phyloP scores from a whole-genome alignment of 1,284 basidiomycete genomes.

The Leucoagaricus sp. region DNA sequence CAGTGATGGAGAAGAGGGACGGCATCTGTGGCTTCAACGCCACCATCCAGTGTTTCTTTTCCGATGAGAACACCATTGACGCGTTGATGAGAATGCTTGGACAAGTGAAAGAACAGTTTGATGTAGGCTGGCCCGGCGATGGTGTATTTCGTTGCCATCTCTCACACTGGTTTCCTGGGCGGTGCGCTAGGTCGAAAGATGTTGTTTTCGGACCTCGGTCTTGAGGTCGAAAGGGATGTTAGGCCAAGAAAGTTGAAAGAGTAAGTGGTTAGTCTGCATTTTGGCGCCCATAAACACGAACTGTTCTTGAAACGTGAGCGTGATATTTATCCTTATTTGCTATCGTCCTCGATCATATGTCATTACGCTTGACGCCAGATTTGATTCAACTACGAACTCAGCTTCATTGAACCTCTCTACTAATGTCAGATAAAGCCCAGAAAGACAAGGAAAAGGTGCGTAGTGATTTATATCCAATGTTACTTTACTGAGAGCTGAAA shows the following conservation, averaged over 20 bases:
- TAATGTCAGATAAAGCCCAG: conserved; percentile 12
- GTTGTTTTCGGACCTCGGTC: no score
- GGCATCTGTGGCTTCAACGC: conserved; percentile 56
- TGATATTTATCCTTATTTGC: conserved; percentile 9
- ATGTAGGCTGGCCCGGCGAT: conserved; percentile 59
- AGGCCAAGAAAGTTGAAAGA: not conserved
- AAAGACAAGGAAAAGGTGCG: conserved; percentile 13
- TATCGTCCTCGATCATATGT: not conserved
- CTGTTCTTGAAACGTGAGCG: not conserved
- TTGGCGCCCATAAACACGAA: not conserved
- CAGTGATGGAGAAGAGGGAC: conserved; percentile 79
- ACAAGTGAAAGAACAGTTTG: conserved; percentile 70
- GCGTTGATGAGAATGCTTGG: conserved; percentile 68
- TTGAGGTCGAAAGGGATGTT: not conserved
- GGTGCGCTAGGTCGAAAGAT: no score
- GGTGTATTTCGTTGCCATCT: conserved; percentile 39
- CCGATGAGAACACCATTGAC: conserved; percentile 73
- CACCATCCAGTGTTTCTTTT: conserved; percentile 30
- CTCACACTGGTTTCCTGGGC: not conserved
- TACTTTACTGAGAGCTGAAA: no score
- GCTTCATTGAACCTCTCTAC: no score
- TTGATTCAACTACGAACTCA: not conserved
- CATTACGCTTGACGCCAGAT: not conserved
- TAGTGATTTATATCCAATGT: not conserved
- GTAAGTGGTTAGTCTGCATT: not conserved